Base-by-base conservation (phyloP, 2,329 filamentous ascomycete genomes). In the Penicillium sp. region DNA sequence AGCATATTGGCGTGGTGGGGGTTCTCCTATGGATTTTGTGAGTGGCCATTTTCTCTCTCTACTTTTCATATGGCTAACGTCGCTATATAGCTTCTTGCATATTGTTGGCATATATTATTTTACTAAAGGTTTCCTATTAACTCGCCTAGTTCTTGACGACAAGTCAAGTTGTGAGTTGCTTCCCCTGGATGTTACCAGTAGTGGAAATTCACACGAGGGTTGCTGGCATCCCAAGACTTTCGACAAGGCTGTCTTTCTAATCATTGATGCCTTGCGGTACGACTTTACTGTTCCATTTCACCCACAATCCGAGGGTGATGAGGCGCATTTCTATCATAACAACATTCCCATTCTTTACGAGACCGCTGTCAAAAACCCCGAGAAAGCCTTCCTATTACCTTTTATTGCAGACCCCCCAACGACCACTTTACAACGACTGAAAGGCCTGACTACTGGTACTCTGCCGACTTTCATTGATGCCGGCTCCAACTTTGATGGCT, bases 361-460 rank as follows among this genome's bases (percentile, higher is more conserved):
- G 66, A 91, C 87, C 11, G 88, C 93, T 0, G 75, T 86, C 57
- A 77, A 83, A 57, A 80, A 83, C 47, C 94, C 94, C 0, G 78
- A 87, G 56, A 90, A 96, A 71, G 92, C 94, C 0, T 90, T 99
- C 67, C 78, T 99, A 48, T 81, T 92, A 24, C 94, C 94, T 0
- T 99, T 99, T 73, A 97, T 99, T 67, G 94, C 94, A 40, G 94
- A 99, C 68, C 93, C 94, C 35, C 94, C 94, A 6, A 99, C 94
- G 3, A 88, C 92, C 5, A 99, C 94, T 6, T 77, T 97, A 58
- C 94, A 97, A 73, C 81, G 94, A 61, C 75, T 99, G 62, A 97
- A 97, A 76, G 94, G 93, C 3, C 74, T 99, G 62, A 99, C 92
- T 18, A 99, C 94, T 0, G 94, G 94, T 3, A 97, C 94, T 1